Evolutionary conservation across 495 filamentous ascomycete genomes (phyloP), one percentile per base, ranked within the genome.

Genomic region (Ramalina intermedia): DNA sequence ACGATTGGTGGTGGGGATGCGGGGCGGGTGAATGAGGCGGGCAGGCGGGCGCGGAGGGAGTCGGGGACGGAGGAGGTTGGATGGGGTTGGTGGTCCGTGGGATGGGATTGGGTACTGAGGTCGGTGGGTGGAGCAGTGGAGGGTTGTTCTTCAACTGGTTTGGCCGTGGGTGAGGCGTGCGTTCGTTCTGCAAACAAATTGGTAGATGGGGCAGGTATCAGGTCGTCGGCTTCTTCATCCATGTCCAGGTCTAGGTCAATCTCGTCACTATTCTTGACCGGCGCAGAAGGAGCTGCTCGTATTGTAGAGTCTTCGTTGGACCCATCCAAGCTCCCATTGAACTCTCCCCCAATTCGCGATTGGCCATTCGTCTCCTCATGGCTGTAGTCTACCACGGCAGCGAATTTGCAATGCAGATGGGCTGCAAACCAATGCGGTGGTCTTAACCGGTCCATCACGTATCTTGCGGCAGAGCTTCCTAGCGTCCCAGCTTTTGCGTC

Each of bases 351-450:
- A 51, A 21, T 12, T 50, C 53, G 2, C 8, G 29, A 33, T 12
- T 11, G 29, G 12, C 14, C 6, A 37, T 36, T 6, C 2, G 1
- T 36, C 6, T 47, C 36, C 5, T 53, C 59, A 1, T 69, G 63
- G 16, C 71, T 68, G 61, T 91, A 84, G 0, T 72, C 63, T 50
- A 91, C 77, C 2, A 80, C 58, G 8, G 89, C 90, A 2, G 80
- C 61, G 56, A 82, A 96, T 58, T 87, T 88, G 61, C 82, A 79
- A 63, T 98, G 91, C 60, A 96, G 52, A 63, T 98, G 91, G 2
- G 88, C 91, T 8, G 88, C 85, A 63, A 96, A 94, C 91, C 91
- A 98, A 59, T 87, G 84, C 0, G 73, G 66, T 3, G 91, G 91
- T 29, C 85, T 72, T 36, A 96, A 66, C 26, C 85, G 73, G 58